A percentile compares a stretch with the other conserved stretches of the same genome.
Conservation (phyloP, 768 basidiomycete species). For the Crepidotus variabilis region DNA sequence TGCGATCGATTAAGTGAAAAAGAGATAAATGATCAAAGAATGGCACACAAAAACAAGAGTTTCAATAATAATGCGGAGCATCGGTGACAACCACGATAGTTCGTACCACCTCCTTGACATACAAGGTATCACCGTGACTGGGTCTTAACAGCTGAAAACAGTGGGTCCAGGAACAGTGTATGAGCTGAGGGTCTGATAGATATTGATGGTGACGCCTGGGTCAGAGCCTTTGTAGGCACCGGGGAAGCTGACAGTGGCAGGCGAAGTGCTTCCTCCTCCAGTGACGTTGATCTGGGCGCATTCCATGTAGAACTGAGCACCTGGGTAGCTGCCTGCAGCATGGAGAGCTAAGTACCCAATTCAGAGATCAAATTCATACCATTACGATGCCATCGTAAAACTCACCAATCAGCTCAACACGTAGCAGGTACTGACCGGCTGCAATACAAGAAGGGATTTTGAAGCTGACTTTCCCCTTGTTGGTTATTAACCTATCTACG, state of each 20-base stretch:
- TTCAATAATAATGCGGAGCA: too few relatives aligned
- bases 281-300: constrained; percentile 42
- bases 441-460: constrained; percentile 41
- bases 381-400: not conserved
- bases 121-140: not conserved
- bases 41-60: too few relatives aligned
- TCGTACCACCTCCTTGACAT: too few relatives aligned
- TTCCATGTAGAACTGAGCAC: constrained; percentile 57
- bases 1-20: too few relatives aligned
- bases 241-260: constrained; percentile 37
- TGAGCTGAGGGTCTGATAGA: not conserved
- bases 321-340: constrained; percentile 41
- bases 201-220: not conserved
- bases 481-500: constrained; percentile 40
- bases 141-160: not conserved
- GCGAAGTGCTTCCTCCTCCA: constrained; percentile 18
- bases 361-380: not conserved
- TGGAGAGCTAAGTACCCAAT: constrained; percentile 33
- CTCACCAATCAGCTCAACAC: constrained; percentile 49
- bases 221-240: constrained; percentile 34
- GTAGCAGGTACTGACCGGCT: constrained; percentile 44
- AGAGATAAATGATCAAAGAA: too few relatives aligned
- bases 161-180: constrained; percentile 2
- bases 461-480: constrained; percentile 49
- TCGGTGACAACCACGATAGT: too few relatives aligned